phyloP scores from a whole-genome alignment of 805 yeast species.

The Starmerella vaccinii region DNA sequence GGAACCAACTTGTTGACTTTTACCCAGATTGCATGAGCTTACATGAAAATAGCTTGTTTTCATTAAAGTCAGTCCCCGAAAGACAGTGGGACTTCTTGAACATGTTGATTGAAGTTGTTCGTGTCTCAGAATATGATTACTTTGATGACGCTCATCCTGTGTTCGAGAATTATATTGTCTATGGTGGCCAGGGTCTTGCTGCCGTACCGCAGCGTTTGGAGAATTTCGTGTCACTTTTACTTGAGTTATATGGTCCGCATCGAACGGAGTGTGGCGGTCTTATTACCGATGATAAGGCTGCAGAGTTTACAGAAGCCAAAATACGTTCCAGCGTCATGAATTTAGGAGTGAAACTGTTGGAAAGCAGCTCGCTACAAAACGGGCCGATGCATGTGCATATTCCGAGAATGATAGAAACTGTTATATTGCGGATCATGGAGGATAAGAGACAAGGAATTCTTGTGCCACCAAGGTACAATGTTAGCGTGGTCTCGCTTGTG shows the following conservation, averaged over 20 bases:
- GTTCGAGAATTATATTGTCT: conserved; percentile 61
- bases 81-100: conserved; percentile 66
- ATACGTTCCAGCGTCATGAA: conserved; percentile 51
- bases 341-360: conserved; percentile 50
- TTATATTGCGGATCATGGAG: conserved; percentile 12
- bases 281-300: conserved; percentile 26
- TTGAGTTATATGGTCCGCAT: conserved; percentile 37
- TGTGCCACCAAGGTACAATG: conserved; percentile 35
- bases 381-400: conserved; percentile 18
- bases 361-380: conserved; percentile 31
- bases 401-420: conserved; percentile 12
- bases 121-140: conserved; percentile 44
- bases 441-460: conserved; percentile 9
- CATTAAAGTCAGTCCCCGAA: conserved; percentile 51
- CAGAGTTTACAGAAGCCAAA: conserved; percentile 51
- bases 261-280: background rate
- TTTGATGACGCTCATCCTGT: conserved; percentile 68
- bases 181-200: conserved; percentile 44
- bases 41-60: conserved; percentile 55
- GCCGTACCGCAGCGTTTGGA: conserved; percentile 34
- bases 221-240: conserved; percentile 40
- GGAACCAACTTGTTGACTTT: conserved; percentile 58
- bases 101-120: conserved; percentile 35
- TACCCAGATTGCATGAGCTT: conserved; percentile 68
- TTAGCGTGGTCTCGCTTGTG: conserved; percentile 50